Percentiles rank a stretch among this genome's conserved stretches.
These are phyloP conservation scores for Drosera spatulata DNA, from an alignment of 179 eudicot species.

Conservation along the genomic window DNA sequence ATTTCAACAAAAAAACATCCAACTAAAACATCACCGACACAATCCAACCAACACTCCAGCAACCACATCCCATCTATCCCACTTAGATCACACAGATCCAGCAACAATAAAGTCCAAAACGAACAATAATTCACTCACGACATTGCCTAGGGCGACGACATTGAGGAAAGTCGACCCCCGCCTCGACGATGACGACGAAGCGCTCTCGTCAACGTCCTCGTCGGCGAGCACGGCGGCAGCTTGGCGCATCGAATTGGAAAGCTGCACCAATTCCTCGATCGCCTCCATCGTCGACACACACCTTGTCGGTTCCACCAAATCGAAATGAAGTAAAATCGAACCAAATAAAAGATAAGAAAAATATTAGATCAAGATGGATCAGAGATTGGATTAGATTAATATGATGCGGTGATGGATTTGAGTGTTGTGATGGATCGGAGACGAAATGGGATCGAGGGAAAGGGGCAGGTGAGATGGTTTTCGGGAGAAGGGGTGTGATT, in stretches of 20 bases:
- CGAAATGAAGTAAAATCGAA: conserved; percentile 4
- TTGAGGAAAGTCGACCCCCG: conserved; percentile 75
- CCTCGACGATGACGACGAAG: conserved; percentile 33
- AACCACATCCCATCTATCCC: no score
- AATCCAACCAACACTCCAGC: no score
- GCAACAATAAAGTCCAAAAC: not conserved
- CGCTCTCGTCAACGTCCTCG: conserved; percentile 68
- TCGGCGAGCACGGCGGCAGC: conserved; percentile 86
- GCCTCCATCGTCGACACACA: conserved; percentile 53
- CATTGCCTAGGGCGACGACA: conserved; percentile 92
- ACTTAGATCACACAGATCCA: not conserved
- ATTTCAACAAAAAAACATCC: no score
- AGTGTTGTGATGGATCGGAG: not conserved
- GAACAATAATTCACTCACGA: conserved; percentile 32
- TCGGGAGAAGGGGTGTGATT: no score
- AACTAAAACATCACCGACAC: no score
- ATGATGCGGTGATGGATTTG: no score
- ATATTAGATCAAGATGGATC: not conserved
- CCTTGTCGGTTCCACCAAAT: conserved; percentile 8
- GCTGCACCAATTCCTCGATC: conserved; percentile 81
- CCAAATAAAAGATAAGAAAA: conserved; percentile 1
- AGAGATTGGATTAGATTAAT: not conserved
- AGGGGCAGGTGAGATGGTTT: no score
- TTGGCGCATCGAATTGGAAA: conserved; percentile 94
- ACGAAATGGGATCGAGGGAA: not conserved